phyloP scores from a whole-genome alignment of 2,329 filamentous ascomycete genomes.

The Fusarium mangiferae region DNA sequence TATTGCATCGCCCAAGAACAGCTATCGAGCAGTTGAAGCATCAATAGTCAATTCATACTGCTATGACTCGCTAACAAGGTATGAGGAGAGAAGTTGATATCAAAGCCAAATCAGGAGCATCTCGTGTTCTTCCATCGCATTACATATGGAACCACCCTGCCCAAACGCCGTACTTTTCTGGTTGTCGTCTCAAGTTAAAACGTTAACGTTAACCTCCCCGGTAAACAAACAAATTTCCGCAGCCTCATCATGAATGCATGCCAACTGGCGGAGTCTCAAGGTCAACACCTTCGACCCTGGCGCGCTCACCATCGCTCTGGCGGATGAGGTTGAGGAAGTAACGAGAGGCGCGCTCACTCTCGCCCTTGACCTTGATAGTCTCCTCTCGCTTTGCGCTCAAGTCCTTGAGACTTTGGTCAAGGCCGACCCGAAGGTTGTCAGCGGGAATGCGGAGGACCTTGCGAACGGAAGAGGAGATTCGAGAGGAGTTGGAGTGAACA shows the following conservation, averaged over 20 bases:
- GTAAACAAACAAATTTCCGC: constrained; percentile 11
- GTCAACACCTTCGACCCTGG: constrained; percentile 62
- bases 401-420: constrained; percentile 88
- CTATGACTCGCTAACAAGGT: constrained; percentile 32
- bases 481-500: constrained; percentile 85
- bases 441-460: constrained; percentile 89
- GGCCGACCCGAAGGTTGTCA: constrained; percentile 82
- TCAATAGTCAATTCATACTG: constrained; percentile 37
- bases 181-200: constrained; percentile 14
- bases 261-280: constrained; percentile 63
- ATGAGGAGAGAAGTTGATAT: constrained; percentile 37
- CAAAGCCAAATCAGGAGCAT: constrained; percentile 31
- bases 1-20: constrained; percentile 6
- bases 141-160: constrained; percentile 21
- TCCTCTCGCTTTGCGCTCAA: constrained; percentile 82
- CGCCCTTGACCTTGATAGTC: constrained; percentile 80
- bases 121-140: constrained; percentile 28
- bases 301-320: constrained; percentile 65
- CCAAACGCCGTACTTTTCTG: constrained; percentile 33
- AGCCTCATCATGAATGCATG: constrained; percentile 39
- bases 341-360: constrained; percentile 87
- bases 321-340: constrained; percentile 90
- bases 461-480: constrained; percentile 87
- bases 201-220: background rate
- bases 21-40: constrained; percentile 21